A percentile compares a stretch with the other conserved stretches of the same genome.
These are phyloP conservation scores for Fusarium phyllophilum DNA, from an alignment of 2,329 filamentous ascomycete genomes.

Conservation along the genomic window DNA sequence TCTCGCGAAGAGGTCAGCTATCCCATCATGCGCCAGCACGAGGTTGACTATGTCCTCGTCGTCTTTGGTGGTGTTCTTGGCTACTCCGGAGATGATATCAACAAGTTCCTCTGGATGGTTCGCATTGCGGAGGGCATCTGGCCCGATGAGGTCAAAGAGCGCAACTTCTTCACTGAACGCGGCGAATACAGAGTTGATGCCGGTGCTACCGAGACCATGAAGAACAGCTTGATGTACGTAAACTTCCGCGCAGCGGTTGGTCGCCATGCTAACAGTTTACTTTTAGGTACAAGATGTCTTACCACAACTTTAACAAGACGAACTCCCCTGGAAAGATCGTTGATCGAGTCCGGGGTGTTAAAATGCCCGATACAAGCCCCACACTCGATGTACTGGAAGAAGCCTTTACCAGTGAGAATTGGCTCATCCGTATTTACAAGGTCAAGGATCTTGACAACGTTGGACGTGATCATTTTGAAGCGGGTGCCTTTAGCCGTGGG, in stretches of 20 bases:
- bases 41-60: conserved; percentile 98
- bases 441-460: conserved; percentile 99
- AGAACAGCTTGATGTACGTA: conserved; percentile 97
- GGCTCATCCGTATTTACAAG: conserved; percentile 99
- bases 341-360: conserved; percentile 86
- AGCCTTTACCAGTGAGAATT: conserved; percentile 99
- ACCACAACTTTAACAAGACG: conserved; percentile 94
- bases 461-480: conserved; percentile 82
- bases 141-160: conserved; percentile 99
- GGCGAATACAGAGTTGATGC: conserved; percentile 96
- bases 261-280: conserved; percentile 22
- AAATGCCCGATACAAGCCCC: conserved; percentile 85
- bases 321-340: conserved; percentile 92
- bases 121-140: conserved; percentile 98
- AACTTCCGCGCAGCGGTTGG: not conserved
- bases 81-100: conserved; percentile 98
- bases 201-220: conserved; percentile 96
- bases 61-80: conserved; percentile 96
- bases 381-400: conserved; percentile 91
- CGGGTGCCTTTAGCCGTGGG: conserved; percentile 77
- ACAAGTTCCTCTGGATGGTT: conserved; percentile 99
- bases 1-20: conserved; percentile 98
- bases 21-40: conserved; percentile 96
- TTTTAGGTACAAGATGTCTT: conserved; percentile 98
- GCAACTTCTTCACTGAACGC: conserved; percentile 91